Conservation (phyloP, 768 basidiomycete species). For the Bullera alba region DNA sequence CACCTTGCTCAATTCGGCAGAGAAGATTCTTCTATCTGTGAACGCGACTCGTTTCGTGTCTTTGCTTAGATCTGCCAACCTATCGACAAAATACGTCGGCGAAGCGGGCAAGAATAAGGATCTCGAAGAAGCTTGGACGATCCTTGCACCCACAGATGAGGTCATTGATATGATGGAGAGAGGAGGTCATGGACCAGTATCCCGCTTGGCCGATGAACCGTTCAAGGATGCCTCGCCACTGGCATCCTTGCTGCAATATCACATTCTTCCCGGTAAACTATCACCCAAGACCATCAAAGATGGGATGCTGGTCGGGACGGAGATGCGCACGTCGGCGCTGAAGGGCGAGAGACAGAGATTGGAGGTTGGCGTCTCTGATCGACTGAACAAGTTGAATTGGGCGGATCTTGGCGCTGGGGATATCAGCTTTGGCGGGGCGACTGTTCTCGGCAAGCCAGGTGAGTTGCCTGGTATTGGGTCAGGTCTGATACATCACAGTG, state of each 20-base stretch:
- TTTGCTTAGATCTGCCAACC: conserved; percentile 72
- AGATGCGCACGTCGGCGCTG: conserved; percentile 48
- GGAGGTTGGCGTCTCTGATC: conserved; percentile 38
- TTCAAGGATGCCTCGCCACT: conserved; percentile 47
- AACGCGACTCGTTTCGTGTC: conserved; percentile 88
- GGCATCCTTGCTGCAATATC: conserved; percentile 70
- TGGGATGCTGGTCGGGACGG: conserved; percentile 72
- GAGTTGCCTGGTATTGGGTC: conserved; percentile 34
- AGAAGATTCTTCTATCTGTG: conserved; percentile 86
- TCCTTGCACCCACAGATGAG: conserved; percentile 85
- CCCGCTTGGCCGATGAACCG: conserved; percentile 48
- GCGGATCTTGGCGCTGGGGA: conserved; percentile 47
- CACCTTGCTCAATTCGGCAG: conserved; percentile 69
- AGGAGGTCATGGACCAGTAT: conserved; percentile 15
- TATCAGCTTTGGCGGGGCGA: conserved; percentile 75
- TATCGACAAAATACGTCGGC: conserved; percentile 50
- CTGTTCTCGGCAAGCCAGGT: conserved; percentile 71
- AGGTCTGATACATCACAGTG: conserved; percentile 1
- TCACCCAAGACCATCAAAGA: conserved; percentile 62
- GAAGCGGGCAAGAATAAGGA: conserved; percentile 31
- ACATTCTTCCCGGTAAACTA: conserved; percentile 82
- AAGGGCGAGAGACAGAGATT: conserved; percentile 50
- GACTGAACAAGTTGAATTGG: conserved; percentile 12
- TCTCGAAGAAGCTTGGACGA: conserved; percentile 57
- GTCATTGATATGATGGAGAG: conserved; percentile 52